Evolutionary conservation across 768 basidiomycete species (phyloP).

Genomic region (Asterophora lycoperdoides): DNA sequence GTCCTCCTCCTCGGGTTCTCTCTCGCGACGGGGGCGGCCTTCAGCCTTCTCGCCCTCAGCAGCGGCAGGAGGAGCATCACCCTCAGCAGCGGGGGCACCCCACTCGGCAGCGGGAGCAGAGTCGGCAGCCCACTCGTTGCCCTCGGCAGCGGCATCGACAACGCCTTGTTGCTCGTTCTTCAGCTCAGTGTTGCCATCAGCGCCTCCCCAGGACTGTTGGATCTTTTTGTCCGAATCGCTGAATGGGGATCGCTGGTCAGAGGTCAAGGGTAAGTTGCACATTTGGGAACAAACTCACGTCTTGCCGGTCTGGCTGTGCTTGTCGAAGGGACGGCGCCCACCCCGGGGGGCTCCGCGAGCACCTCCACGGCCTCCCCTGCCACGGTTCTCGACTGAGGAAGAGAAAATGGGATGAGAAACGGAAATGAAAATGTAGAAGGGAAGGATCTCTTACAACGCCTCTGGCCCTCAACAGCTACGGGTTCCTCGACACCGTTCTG

Average conservation of each 20-base stretch:
- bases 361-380: constrained; percentile 39
- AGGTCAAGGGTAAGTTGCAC: background rate
- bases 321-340: constrained; percentile 78
- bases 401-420: constrained; percentile 12
- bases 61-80: constrained; percentile 26
- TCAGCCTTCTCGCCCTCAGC: constrained; percentile 40
- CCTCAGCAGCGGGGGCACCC: constrained; percentile 28
- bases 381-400: constrained; percentile 43
- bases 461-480: constrained; percentile 28
- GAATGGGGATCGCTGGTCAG: constrained; percentile 11
- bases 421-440: background rate
- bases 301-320: constrained; percentile 82
- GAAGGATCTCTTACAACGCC: constrained; percentile 30
- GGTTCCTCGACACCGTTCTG: constrained; percentile 42
- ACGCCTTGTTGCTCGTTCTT: constrained; percentile 74
- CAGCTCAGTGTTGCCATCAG: constrained; percentile 81
- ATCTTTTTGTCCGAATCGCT: constrained; percentile 96
- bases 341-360: constrained; percentile 51
- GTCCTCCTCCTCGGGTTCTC: constrained; percentile 82
- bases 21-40: constrained; percentile 43
- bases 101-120: constrained; percentile 48
- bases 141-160: constrained; percentile 63
- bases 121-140: constrained; percentile 43
- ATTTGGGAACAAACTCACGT: constrained; percentile 43
- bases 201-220: constrained; percentile 93